Base-by-base conservation (phyloP, 495 filamentous ascomycete genomes). In the Trichoderma gamsii region DNA sequence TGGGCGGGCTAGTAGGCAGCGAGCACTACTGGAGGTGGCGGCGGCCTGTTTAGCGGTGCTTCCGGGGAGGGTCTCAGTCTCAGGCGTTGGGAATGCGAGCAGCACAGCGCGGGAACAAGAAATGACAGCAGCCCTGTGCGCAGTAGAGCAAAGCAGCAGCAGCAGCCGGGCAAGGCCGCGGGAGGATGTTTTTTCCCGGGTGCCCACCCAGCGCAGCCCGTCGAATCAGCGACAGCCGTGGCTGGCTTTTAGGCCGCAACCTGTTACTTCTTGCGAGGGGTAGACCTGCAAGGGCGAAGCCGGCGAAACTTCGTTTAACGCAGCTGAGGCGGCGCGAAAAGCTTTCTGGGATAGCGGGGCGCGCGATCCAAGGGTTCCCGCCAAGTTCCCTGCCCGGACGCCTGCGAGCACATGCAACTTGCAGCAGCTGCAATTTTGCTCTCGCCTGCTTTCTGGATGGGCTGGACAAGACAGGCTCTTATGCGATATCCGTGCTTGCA, bases 121-220 rank as follows among this genome's bases (percentile, higher is more conserved):
- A 51, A 16, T 52, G 49, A 18, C n/a, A 52, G 49, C 18, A 29
- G n/a, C n/a, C 29, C 29, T 29, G 29, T 18, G n/a, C 49, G n/a
- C n/a, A n/a, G n/a, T n/a, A 21, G n/a, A n/a, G 51, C 51, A 5
- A 56, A 29, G 29, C 29, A 29, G 29, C 29, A 29, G 51, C 51
- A 23, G 51, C 51, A 56, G 51, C 51, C n/a, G 51, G 21, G 51
- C 51, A 56, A 56, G 51, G 51, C 51, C 51, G 51, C 56, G 56
- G 56, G 56, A 61, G 15, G 25, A 61, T 61, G 56, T 0, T 61
- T 61, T 61, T 61, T 32, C 9, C 56, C 21, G 51, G 18, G 18
- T 1, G 4, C 51, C 51, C 18, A 16, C 51, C n/a, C 16, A 23
- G 51, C 51, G 51, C 56, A 3, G 23, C 9, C 23, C 4, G 25